A percentile compares a stretch with the other conserved stretches of the same genome.
These are phyloP conservation scores for Lignosus rhinocerotis DNA, from an alignment of 1,284 basidiomycete species.

Conservation along the genomic window DNA sequence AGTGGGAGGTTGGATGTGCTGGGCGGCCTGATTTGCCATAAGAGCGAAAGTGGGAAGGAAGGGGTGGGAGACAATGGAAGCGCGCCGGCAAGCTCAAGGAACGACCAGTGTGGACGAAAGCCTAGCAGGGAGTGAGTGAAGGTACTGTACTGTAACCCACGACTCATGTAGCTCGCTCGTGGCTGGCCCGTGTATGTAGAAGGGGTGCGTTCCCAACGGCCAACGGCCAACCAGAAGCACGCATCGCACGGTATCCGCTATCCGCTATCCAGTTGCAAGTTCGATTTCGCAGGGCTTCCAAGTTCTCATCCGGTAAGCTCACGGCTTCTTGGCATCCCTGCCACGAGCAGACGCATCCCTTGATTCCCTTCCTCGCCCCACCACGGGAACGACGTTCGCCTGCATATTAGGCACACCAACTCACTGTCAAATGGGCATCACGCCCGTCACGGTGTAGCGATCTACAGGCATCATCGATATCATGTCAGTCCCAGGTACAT, in stretches of 20 bases:
- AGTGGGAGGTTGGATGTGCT: background rate
- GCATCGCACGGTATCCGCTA: background rate
- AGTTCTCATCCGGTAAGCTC: background rate
- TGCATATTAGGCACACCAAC: background rate
- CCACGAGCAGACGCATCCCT: background rate
- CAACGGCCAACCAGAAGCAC: background rate
- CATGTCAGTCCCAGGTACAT: no score
- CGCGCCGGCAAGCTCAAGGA: background rate
- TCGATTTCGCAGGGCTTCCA: no score
- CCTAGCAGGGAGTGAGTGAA: no score
- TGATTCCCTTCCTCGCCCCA: background rate
- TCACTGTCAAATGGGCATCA: background rate
- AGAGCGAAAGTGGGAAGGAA: background rate
- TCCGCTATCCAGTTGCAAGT: no score
- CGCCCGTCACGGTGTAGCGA: no score
- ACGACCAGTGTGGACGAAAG: background rate
- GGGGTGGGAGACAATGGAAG: background rate
- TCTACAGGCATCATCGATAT: no score
- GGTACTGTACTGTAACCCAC: no score
- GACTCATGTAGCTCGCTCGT: background rate
- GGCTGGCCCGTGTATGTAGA: background rate
- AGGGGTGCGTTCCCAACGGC: background rate
- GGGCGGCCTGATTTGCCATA: constrained; percentile 1
- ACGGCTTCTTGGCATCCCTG: no score
- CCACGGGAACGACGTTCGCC: background rate